Conservation (phyloP, 305 asterid species). For the Nicotiana rustica region DNA sequence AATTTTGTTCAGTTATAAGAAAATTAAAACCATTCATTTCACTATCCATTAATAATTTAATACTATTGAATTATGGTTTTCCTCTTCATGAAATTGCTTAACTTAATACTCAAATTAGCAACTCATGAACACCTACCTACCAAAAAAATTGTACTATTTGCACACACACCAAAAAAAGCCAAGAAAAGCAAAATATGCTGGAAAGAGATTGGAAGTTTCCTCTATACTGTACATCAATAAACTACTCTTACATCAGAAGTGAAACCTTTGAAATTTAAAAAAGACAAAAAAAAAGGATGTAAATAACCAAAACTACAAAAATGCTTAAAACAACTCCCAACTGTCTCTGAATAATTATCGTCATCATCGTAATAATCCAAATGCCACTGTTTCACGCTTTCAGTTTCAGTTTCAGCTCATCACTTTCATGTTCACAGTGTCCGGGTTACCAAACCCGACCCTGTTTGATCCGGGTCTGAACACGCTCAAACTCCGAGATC, state of each 20-base stretch:
- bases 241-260: conserved; percentile 20
- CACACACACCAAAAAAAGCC: not conserved
- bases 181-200: not conserved
- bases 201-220: conserved; percentile 4
- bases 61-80: not conserved
- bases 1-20: no score
- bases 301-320: not conserved
- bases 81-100: not conserved
- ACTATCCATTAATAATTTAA: not conserved
- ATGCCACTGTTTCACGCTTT: not conserved
- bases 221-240: conserved; percentile 24
- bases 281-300: not conserved
- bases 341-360: not conserved
- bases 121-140: not conserved
- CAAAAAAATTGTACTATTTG: not conserved
- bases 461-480: conserved; percentile 59
- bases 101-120: not conserved
- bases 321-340: not conserved
- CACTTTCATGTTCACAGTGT: conserved; percentile 37
- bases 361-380: conserved; percentile 13
- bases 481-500: conserved; percentile 71
- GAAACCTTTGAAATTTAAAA: not conserved
- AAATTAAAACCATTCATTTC: no score
- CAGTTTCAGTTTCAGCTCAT: no score
- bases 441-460: conserved; percentile 40